Conservation (phyloP, 2,329 filamentous ascomycete genomes). For the Sporothrix protearum region DNA sequence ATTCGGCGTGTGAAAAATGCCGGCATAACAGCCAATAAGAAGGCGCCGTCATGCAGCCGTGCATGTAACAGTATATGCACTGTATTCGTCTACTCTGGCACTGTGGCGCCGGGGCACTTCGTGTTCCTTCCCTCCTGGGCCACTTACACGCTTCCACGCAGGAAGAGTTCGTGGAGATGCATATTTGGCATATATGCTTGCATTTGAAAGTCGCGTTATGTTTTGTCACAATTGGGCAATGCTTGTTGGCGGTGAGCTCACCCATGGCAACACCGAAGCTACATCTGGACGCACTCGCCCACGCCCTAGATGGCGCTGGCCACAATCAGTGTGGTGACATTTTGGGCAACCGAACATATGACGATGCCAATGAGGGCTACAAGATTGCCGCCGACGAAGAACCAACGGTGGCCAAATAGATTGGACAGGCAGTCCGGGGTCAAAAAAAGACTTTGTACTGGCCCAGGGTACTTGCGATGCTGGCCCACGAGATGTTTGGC, state of each 20-base stretch:
- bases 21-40: neutral
- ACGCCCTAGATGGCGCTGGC: constrained; percentile 38
- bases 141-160: neutral
- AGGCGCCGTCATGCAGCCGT: neutral
- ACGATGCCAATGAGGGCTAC: neutral
- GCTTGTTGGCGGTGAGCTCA: constrained; percentile 44
- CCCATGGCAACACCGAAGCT: constrained; percentile 40
- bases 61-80: neutral
- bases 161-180: no score
- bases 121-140: neutral
- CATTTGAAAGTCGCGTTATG: no score
- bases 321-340: constrained; percentile 37
- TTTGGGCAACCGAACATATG: constrained; percentile 30
- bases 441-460: constrained; percentile 38
- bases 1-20: constrained; percentile 2
- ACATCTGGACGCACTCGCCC: constrained; percentile 39
- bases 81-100: neutral
- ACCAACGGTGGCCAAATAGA: constrained; percentile 31
- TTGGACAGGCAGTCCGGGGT: constrained; percentile 40
- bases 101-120: neutral
- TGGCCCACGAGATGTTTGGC: constrained; percentile 38
- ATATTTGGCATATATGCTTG: no score
- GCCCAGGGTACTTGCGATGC: constrained; percentile 38
- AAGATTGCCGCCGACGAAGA: neutral
- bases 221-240: constrained; percentile 38